Base-by-base conservation (phyloP, 2,329 filamentous ascomycete genomes). In the Remersonia thermophila region DNA sequence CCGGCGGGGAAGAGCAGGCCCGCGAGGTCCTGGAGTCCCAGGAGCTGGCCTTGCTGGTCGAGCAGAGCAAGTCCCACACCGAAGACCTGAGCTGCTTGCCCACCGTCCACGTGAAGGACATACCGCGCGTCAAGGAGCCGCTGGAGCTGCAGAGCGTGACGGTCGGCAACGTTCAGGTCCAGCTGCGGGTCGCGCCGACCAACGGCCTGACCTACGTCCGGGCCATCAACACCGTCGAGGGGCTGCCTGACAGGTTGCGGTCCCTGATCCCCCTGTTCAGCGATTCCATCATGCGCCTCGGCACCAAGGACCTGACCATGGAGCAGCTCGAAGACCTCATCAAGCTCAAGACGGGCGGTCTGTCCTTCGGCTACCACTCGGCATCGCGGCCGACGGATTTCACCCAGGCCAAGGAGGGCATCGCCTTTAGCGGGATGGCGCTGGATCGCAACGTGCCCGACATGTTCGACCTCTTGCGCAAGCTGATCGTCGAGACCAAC, bases 131-230 rank as follows among this genome's bases (percentile, higher is more conserved):
- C 42, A 83, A 83, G 53, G 81, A 87, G 50, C 58, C 61, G 0
- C 57, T 69, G 0, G 51, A 62, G 3, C 51, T 78, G 28, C 71
- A 72, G 37, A 83, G 89, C 44, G 74, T 81, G n/a, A 62, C 65
- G 9, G 55, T 81, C 8, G 70, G 73, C 29, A 69, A 71, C 27
- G 71, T 80, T 28, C 75, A 80, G 31, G 74, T 91, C 3, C 83
- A 95, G 50, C 95, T 87, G 86, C 79, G 81, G 34, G 84, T 93
- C 57, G 85, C 87, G 7, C 83, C 85, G 2, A 98, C 91, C 0
- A 98, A 98, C 50, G 91, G 91, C 0, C 63, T 98, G 40, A 96
- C 89, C 1, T 98, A 98, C 56, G 94, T 98, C 65, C 80, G 87
- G 40, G 86, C 85, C 3, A 73, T 96, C 55, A 86, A 93, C 54